Evolutionary conservation across 768 basidiomycete species (phyloP), one percentile per base, ranked within the genome.

Genomic region (Suillus occidentalis): DNA sequence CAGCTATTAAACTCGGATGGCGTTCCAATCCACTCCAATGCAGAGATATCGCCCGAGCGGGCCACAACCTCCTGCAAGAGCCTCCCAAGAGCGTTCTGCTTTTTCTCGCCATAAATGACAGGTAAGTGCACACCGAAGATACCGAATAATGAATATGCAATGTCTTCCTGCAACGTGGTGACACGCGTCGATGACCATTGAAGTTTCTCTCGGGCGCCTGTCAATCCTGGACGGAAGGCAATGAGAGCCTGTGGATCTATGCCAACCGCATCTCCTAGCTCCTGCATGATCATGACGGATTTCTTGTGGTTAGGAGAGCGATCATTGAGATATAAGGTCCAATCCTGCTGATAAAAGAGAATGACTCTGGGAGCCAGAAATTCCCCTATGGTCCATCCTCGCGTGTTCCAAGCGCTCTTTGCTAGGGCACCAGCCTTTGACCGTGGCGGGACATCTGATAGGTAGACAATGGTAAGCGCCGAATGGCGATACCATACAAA

Each of bases 91-190:
- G 49, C 49, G 7, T 50, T 50, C 28, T 50, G 49, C 49, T 50
- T 50, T 25, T 50, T 50, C 49, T 50, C 49, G 14, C 50, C 14
- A 52, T 52, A 52, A 3, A 25, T 50, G 13, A 50, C 7, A 28
- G 25, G 60, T 10, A 69, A 20, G 25, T 60, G 22, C 16, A 60
- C 40, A 20, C 20, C 40, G 13, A 69, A 65, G 5, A 69, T 37
- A 6, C 64, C 63, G n/a, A 69, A 34, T 20, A 69, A 45, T 4
- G 61, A 65, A 37, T 69, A 68, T 37, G 64, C 60, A 14, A 34
- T 63, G 39, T 69, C 68, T 60, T 68, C 67, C 16, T 58, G 57
- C 34, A 58, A 42, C 6, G 34, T 58, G 25, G 40, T 65, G 64
- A 40, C 25, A 7, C 64, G 64, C 10, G 47, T 42, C 9, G 40